Evolutionary conservation across 2,329 filamentous ascomycete genomes (phyloP), one percentile per base, ranked within the genome.

Genomic region (Mycogone perniciosa): DNA sequence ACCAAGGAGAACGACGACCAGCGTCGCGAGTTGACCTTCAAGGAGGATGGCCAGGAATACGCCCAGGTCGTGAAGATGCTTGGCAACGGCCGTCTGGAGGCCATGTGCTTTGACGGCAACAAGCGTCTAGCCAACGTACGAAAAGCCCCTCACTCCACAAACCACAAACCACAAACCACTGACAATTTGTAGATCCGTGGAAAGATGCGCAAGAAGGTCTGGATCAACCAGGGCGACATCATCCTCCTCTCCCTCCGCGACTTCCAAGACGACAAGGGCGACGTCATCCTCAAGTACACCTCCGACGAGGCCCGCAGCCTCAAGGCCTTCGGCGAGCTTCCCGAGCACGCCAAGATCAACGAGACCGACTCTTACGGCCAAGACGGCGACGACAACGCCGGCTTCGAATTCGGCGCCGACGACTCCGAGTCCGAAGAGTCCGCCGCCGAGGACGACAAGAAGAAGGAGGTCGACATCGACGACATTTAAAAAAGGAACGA

Each of bases 1-100:
- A 97, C 96, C 86, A 95, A 95, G 82, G 89, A 95, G 77, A 95
- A 93, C 76, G 93, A 97, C 79, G 95, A 96, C 70, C 91, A 96
- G 78, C 96, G 96, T 81, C 91, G 92, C 73, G 92, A 97, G 74
- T 81, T 97, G 66, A 92, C 89, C 67, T 97, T 97, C 85, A 96
- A 96, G 77, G 93, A 97, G 72, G 92, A 97, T 68, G 92, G 92
- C 61, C 92, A 97, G 79, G 85, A 72, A 58, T 72, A 72, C 56
- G 70, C 70, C 48, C 70, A 71, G 60, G 68, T 71, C 56, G 58
- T 93, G 62, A 96, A 96, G 80, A 96, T 96, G 91, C 81, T 96
- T 56, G 90, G 90, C 60, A 96, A 96, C 80, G 90, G 91, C 60
- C 88, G 91, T 62, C 84, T 96, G 44, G 90, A 96, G 73, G 90